Conservation (phyloP, 2,329 filamentous ascomycete genomes). For the Diaporthe eres region DNA sequence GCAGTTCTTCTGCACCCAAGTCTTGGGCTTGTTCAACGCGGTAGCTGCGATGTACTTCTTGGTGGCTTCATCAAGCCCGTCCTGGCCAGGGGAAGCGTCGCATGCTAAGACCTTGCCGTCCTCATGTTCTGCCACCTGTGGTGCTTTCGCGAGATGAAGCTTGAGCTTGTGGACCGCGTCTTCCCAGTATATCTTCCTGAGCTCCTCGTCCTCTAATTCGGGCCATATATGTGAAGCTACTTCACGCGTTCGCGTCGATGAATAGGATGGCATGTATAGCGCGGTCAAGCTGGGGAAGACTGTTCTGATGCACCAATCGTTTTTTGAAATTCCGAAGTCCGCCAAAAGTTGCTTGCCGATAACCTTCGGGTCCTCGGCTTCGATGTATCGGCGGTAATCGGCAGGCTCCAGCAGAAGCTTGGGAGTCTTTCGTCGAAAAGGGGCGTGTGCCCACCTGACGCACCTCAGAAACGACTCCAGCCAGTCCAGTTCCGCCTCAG, state of each 20-base stretch:
- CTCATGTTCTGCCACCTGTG: neutral
- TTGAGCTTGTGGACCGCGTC: neutral
- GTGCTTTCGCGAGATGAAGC: slow-evolving; percentile 4
- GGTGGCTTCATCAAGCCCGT: neutral
- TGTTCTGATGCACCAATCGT: neutral
- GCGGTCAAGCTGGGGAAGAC: slow-evolving; percentile 15
- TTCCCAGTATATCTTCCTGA: slow-evolving; percentile 13
- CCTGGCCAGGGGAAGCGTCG: neutral
- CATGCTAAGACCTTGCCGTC: slow-evolving; percentile 2
- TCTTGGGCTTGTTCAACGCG: neutral
- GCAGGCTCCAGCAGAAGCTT: slow-evolving; percentile 1
- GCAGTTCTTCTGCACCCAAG: neutral
- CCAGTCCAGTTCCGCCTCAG: neutral
- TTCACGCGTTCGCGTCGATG: neutral
- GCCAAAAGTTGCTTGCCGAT: neutral
- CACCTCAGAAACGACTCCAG: slow-evolving; percentile 1
- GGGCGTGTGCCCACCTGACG: neutral
- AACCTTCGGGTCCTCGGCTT: neutral
- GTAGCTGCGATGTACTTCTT: neutral
- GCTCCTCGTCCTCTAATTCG: neutral
- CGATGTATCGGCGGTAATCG: slow-evolving; percentile 3
- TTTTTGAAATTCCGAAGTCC: slow-evolving; percentile 2
- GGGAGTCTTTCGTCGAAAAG: no score
- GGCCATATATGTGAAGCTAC: neutral
- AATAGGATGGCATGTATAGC: slow-evolving; percentile 11